Evolutionary conservation across 2,329 filamentous ascomycete species (phyloP).

Genomic region (Colletotrichum viniferum): DNA sequence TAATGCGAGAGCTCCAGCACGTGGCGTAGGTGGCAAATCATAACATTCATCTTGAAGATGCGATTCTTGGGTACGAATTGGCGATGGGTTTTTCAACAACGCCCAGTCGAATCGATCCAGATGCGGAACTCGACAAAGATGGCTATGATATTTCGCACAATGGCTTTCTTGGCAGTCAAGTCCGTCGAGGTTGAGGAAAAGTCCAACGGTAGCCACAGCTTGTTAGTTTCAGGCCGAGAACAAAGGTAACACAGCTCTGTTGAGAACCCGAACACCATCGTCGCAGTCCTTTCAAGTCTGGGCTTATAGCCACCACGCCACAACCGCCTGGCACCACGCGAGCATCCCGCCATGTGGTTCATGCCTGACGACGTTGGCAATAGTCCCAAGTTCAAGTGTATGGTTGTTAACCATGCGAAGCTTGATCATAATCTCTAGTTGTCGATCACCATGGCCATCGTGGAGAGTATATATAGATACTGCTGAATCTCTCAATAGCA

Average conservation of each 20-base stretch:
- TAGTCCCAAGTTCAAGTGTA: neutral
- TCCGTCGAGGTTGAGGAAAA: accelerated
- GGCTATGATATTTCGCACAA: neutral
- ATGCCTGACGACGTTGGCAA: neutral
- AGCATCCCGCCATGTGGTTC: neutral
- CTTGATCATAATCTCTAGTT: accelerated
- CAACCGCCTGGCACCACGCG: neutral
- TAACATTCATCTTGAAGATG: no score
- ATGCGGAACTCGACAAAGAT: neutral
- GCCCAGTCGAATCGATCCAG: neutral
- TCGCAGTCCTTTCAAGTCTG: neutral
- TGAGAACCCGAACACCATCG: neutral
- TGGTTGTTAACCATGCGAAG: neutral
- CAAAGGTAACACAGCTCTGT: neutral
- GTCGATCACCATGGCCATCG: neutral
- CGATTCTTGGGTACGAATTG: neutral
- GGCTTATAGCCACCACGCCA: neutral
- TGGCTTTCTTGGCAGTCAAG: neutral
- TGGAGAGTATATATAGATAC: accelerated
- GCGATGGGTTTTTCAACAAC: accelerated
- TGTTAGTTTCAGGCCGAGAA: neutral
- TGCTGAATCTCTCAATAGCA: neutral
- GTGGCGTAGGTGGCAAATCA: no score
- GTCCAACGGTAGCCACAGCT: neutral
- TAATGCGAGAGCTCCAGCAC: neutral